Evolutionary conservation across 106 monocot species (phyloP).

Genomic region (Dioscorea zingiberensis): DNA sequence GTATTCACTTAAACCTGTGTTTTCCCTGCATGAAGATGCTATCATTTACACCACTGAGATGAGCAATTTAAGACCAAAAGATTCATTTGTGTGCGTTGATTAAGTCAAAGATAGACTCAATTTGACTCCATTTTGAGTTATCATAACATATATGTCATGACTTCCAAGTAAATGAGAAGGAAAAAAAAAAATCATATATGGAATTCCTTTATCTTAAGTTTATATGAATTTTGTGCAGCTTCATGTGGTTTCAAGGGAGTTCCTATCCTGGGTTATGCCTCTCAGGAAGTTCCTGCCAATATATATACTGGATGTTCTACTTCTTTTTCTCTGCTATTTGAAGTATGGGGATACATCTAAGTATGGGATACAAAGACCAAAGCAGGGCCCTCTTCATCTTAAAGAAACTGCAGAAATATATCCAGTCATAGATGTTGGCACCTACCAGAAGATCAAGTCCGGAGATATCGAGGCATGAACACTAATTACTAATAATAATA

Average conservation of each 20-base stretch:
- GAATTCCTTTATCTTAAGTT: no score
- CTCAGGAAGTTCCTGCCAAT: constrained; percentile 20
- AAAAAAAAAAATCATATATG: no score
- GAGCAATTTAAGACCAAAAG: no score
- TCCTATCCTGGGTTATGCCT: constrained; percentile 13
- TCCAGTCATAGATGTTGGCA: constrained; percentile 48
- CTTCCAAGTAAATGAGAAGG: neutral
- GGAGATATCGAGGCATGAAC: constrained; percentile 23
- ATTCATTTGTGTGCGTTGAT: no score
- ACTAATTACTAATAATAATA: neutral
- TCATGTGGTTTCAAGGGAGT: constrained; percentile 45
- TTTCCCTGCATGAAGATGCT: no score
- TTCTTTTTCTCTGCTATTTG: constrained; percentile 34
- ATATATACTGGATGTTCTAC: constrained; percentile 16
- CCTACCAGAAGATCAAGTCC: constrained; percentile 33
- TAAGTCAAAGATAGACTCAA: no score
- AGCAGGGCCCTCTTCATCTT: constrained; percentile 32
- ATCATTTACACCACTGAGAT: no score
- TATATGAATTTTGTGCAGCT: constrained; percentile 21
- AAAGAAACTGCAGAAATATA: constrained; percentile 16
- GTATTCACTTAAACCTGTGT: no score
- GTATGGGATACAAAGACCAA: constrained; percentile 38
- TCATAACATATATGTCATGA: neutral
- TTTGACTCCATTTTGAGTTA: neutral
- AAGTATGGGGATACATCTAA: constrained; percentile 37